Conservation (phyloP, 345 rosid species). For the Streptanthus diversifolius region DNA sequence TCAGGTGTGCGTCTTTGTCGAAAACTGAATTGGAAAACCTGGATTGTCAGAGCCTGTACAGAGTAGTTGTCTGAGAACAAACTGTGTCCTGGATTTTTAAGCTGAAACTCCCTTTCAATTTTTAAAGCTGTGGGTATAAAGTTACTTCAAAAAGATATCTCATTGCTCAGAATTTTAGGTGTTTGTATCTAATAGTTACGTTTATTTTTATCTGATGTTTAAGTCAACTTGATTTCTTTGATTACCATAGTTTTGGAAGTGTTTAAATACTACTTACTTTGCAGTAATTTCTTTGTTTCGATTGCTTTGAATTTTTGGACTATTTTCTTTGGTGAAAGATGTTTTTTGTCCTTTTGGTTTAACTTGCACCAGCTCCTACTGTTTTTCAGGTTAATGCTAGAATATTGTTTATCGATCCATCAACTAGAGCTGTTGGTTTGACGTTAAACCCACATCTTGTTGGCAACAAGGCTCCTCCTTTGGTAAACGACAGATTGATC, state of each 20-base stretch:
- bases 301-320: not conserved
- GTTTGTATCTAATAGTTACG: not conserved
- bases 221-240: not conserved
- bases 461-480: conserved; percentile 68
- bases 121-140: not conserved
- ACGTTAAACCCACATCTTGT: conserved; percentile 83
- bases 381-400: conserved; percentile 79
- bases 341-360: not conserved
- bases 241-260: not conserved
- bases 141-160: not conserved
- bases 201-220: not conserved
- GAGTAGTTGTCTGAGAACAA: not conserved
- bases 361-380: conserved; percentile 1
- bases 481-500: conserved; percentile 47
- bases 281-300: not conserved
- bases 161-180: not conserved
- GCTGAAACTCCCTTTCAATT: not conserved
- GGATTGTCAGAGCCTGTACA: not conserved
- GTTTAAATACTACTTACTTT: not conserved
- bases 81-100: not conserved
- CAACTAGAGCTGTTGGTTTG: conserved; percentile 92
- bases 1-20: not conserved
- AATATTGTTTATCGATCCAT: conserved; percentile 83
- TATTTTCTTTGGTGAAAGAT: not conserved
- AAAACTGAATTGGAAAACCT: not conserved